These are phyloP conservation scores for Neurospora intermedia DNA, from an alignment of 495 filamentous ascomycete genomes.

Conservation along the genomic window DNA sequence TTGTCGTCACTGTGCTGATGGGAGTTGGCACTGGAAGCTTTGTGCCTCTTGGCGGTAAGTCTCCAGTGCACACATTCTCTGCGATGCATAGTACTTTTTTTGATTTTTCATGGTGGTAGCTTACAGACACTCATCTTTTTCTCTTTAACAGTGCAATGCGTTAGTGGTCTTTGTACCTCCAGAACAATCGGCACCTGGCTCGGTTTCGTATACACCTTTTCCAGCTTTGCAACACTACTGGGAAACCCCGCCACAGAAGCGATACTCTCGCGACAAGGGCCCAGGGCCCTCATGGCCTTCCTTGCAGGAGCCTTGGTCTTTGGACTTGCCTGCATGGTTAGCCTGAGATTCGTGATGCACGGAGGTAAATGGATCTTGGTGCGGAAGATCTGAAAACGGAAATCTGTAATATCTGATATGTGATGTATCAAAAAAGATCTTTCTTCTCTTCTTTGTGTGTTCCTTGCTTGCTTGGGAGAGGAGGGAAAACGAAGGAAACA, in stretches of 20 bases:
- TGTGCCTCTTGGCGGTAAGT: conserved; percentile 20
- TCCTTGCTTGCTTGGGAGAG: background rate
- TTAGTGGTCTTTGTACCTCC: conserved; percentile 15
- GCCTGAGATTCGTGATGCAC: background rate
- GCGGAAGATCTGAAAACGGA: background rate
- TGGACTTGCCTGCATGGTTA: conserved; percentile 5
- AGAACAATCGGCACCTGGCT: conserved; percentile 17
- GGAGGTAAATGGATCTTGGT: background rate
- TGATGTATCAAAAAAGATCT: background rate
- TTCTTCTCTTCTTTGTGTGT: background rate
- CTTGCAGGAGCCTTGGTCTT: conserved; percentile 15
- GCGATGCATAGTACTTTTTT: background rate
- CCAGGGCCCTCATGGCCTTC: conserved; percentile 14
- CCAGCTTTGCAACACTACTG: conserved; percentile 16
- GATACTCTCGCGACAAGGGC: conserved; percentile 8
- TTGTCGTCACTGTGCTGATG: conserved; percentile 14
- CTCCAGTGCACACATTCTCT: background rate
- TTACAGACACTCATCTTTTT: background rate
- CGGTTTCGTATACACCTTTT: conserved; percentile 16
- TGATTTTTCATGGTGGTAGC: background rate
- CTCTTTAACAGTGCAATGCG: conserved; percentile 13
- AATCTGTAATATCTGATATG: background rate
- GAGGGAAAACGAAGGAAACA: background rate
- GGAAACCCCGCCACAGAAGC: conserved; percentile 16
- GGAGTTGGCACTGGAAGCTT: conserved; percentile 21